Evolutionary conservation across 1,139 yeast species (phyloP), one percentile per base, ranked within the genome.

Genomic region (Suzukiozyma palmioleophila): DNA sequence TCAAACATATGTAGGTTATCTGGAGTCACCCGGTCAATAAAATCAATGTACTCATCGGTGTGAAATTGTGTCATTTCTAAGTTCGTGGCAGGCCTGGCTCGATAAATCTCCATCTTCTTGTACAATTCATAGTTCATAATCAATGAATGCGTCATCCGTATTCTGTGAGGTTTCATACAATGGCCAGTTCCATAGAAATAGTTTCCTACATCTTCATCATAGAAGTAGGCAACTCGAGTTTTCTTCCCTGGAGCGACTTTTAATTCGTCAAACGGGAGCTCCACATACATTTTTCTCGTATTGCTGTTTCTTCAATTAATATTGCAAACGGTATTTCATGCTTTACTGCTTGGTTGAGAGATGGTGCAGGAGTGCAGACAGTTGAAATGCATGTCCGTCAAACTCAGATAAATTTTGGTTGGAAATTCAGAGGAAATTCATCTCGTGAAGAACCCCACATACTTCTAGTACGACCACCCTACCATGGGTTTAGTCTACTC

Each of bases 61-160:
- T 92, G 98, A 62, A 92, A 90, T 64, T 92, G 97, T 53, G 97
- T 88, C 96, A 92, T 89, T 59, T 92, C 98, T 64, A 90, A 96
- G 59, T 89, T 86, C 25, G 97, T 92, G 34, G 98, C 98, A 0
- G 98, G 97, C 61, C 92, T 89, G 33, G 97, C 97, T 42, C 95
- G 69, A 62, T 92, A 92, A 39, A 92, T 90, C 62, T 92, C 98
- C 97, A 92, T 92, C 65, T 92, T 86, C 64, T 90, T 89, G 69
- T 92, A 90, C 43, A 92, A 74, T 2, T 97, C 98, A 59, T 92
- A 92, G 67, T 92, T 92, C 98, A 92, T 92, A 52, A 92, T 86
- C 56, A 92, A 73, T 21, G 96, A 86, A 63, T 92, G 97, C 8
- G 97, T 95, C 97, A 92, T 90, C 79, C 97, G 83, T 71, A 92